Evolutionary conservation across 331 rosid genomes (phyloP).

Genomic region (Malus hybrid): DNA sequence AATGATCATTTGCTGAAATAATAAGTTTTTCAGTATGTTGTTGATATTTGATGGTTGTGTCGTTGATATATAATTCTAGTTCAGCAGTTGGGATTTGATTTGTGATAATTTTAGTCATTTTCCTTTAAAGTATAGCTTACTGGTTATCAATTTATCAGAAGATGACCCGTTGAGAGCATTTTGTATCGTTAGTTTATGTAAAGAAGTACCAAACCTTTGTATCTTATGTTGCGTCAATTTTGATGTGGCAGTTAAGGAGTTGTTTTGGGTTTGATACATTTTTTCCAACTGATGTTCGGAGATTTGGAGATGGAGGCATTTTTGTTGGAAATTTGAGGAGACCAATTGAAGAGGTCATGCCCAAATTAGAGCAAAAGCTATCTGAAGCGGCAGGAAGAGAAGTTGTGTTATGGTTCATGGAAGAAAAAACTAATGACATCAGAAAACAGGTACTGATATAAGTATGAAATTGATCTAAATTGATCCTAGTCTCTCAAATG

Average conservation of each 20-base stretch:
- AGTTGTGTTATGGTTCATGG: constrained; percentile 89
- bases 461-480: not conserved
- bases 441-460: constrained; percentile 58
- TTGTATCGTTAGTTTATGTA: not conserved
- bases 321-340: constrained; percentile 82
- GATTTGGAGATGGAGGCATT: constrained; percentile 97
- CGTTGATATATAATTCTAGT: too few species aligned
- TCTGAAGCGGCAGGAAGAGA: constrained; percentile 80
- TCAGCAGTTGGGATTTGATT: too few species aligned
- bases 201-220: not conserved
- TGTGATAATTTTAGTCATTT: too few species aligned
- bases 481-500: not conserved
- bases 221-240: not conserved
- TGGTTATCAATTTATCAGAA: not conserved
- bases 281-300: constrained; percentile 84
- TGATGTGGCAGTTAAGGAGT: constrained; percentile 53
- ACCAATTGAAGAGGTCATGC: constrained; percentile 84
- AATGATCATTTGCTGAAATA: too few species aligned
- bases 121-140: not conserved
- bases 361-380: constrained; percentile 75
- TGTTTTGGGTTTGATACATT: constrained; percentile 89
- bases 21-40: too few species aligned
- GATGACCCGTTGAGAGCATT: not conserved
- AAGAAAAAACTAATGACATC: constrained; percentile 68
- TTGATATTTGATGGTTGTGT: too few species aligned